Evolutionary conservation across 2,329 filamentous ascomycete species (phyloP).

Genomic region (Penicillium sp.): DNA sequence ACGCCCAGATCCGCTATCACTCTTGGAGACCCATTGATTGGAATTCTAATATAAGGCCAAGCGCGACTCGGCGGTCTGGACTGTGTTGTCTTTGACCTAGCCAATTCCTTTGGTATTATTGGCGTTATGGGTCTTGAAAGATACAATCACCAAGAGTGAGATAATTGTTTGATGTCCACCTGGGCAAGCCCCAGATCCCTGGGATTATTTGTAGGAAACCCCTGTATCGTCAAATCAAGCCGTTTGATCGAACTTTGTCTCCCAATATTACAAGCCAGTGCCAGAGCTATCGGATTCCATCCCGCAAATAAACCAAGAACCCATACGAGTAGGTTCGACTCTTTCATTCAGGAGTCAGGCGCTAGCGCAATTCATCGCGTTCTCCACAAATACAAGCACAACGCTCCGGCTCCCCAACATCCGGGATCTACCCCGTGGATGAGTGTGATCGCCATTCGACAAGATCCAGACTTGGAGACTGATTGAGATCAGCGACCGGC

Average conservation of each 20-base stretch:
- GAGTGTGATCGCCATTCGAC: constrained; percentile 2
- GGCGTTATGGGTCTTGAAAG: background rate
- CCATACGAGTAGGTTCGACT: background rate
- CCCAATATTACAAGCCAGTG: background rate
- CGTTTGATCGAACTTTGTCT: background rate
- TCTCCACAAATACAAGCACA: constrained; percentile 5
- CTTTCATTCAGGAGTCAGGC: background rate
- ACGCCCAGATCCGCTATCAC: constrained; percentile 19
- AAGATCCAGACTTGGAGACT: constrained; percentile 1
- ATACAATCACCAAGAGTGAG: background rate
- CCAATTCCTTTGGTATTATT: background rate
- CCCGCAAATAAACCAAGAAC: background rate
- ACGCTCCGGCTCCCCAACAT: background rate
- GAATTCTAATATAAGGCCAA: constrained; percentile 7
- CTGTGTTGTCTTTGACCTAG: constrained; percentile 5
- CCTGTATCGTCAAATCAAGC: background rate
- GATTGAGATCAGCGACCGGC: background rate
- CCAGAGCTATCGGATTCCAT: background rate
- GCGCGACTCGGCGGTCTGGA: constrained; percentile 15
- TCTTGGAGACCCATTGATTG: constrained; percentile 13
- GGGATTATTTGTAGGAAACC: background rate
- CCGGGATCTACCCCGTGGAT: constrained; percentile 7
- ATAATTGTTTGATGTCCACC: background rate
- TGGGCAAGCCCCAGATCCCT: background rate
- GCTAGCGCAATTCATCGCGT: background rate